phyloP scores from a whole-genome alignment of 306 rosid species.

The Quercus engelmannii region DNA sequence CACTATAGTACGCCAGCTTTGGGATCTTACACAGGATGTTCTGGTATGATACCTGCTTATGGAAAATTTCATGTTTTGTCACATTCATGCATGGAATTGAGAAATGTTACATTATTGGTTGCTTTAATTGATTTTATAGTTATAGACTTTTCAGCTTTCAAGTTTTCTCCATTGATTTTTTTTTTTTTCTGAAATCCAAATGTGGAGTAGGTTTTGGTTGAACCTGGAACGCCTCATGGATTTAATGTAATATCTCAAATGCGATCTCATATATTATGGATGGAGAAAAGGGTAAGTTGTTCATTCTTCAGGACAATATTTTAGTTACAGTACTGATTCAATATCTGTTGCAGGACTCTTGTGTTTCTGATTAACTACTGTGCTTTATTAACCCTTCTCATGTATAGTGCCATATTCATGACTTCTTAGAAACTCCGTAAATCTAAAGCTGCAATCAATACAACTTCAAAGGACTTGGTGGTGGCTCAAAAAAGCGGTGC shows the following conservation, averaged over 20 bases:
- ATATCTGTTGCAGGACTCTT: not conserved
- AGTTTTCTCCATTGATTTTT: conserved; percentile 3
- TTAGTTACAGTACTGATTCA: not conserved
- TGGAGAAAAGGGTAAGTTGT: conserved; percentile 72
- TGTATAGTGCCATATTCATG: conserved; percentile 8
- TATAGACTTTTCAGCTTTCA: not conserved
- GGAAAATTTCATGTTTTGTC: conserved; percentile 4
- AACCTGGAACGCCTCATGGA: conserved; percentile 95
- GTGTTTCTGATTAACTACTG: not conserved
- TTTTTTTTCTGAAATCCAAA: conserved; percentile 13
- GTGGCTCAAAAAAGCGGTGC: conserved; percentile 61
- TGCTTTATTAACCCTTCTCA: conserved; percentile 4
- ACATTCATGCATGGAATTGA: not conserved
- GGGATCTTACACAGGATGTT: conserved; percentile 85
- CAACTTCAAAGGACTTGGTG: conserved; percentile 58
- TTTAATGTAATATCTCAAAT: conserved; percentile 88
- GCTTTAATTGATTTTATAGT: not conserved
- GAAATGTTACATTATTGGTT: not conserved
- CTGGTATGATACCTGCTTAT: conserved; percentile 55
- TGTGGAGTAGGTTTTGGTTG: conserved; percentile 71
- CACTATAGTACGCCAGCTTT: conserved; percentile 88
- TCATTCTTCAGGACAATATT: not conserved
- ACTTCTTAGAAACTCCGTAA: conserved; percentile 60
- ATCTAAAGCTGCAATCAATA: conserved; percentile 34
- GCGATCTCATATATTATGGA: conserved; percentile 94